Evolutionary conservation across 2,329 filamentous ascomycete species (phyloP), one percentile per base, ranked within the genome.

Genomic region (Emericellopsis atlantica): DNA sequence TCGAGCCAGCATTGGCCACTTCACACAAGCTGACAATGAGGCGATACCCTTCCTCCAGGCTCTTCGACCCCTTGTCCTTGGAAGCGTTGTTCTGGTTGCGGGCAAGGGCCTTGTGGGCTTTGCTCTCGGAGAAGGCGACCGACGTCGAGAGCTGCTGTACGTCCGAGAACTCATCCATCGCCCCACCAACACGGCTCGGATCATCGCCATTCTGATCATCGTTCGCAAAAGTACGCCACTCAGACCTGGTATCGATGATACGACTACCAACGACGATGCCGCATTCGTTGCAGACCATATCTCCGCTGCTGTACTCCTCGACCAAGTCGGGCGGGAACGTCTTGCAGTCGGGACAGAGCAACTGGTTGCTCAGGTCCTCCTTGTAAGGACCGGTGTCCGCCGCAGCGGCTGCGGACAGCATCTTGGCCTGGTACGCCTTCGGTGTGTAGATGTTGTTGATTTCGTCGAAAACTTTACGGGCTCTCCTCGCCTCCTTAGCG

Each of bases 151-250:
- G 79, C 64, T 95, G 88, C 48, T 87, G 83, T 43, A 88, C 89
- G 54, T 94, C 88, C 43, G 95, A 74, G 35, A 98, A 79, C 41
- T 86, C 82, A 56, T 96, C 95, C 45, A 83, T 81, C 6, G 84
- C 85, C 52, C 96, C 92, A 67, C 92, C 92, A 49, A 98, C 90
- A 87, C 92, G 92, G 44, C 88, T 95, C 5, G 93, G 92, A 51
- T 98, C 92, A 52, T 96, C 93, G 55, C 85, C 89, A 54, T 86
- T 87, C 60, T 95, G 87, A 58, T 98, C 93, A 56, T 98, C 92
- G 58, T 96, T 96, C 57, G 89, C 88, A 65, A 98, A 98, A 1
- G 92, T 98, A 58, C 92, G 86, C 92, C 92, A 98, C 66, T 98
- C 92, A 37, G 88, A 95, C 46, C 93, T 84, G 45, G 86, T 93